Conservation (phyloP, 352 stramenopile species). For the Pythium dissotocum region DNA sequence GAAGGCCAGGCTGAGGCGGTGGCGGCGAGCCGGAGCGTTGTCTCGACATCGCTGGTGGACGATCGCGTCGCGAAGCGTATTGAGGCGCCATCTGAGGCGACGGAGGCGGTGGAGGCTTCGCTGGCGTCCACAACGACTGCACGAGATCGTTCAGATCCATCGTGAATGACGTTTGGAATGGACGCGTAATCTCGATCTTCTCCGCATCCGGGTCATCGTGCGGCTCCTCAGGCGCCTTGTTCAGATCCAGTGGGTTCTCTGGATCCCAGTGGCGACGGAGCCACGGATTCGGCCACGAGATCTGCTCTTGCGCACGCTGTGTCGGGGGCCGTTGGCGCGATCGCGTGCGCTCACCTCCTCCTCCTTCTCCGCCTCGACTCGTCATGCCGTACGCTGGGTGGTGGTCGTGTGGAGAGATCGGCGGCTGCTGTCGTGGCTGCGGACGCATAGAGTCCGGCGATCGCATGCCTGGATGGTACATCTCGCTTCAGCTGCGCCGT, state of each 20-base stretch:
- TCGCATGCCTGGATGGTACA: neutral
- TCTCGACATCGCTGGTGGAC: neutral
- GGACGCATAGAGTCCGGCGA: constrained; percentile 11
- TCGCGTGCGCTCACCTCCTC: neutral
- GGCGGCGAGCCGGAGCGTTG: constrained; percentile 18
- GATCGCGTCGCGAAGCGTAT: neutral
- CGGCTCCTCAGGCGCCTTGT: constrained; percentile 16
- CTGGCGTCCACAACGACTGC: constrained; percentile 25
- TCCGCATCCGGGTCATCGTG: constrained; percentile 2
- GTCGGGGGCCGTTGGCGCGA: neutral
- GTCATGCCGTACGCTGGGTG: neutral
- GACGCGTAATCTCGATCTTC: neutral
- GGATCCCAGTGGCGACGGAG: constrained; percentile 23
- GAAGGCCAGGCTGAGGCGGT: neutral
- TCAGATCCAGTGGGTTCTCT: constrained; percentile 29
- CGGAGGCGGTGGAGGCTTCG: constrained; percentile 11
- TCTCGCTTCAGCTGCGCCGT: neutral
- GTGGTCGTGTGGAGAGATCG: constrained; percentile 11
- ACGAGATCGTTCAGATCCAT: constrained; percentile 32
- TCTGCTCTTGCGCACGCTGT: constrained; percentile 1
- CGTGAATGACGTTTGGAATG: constrained; percentile 24
- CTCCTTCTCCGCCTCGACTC: neutral
- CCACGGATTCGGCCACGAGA: constrained; percentile 30
- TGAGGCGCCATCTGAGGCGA: neutral
- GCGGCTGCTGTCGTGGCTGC: constrained; percentile 7